A percentile compares a stretch with the other conserved stretches of the same genome.
phyloP scores from a whole-genome alignment of 1,284 basidiomycete genomes.

The Boletellus sp. region DNA sequence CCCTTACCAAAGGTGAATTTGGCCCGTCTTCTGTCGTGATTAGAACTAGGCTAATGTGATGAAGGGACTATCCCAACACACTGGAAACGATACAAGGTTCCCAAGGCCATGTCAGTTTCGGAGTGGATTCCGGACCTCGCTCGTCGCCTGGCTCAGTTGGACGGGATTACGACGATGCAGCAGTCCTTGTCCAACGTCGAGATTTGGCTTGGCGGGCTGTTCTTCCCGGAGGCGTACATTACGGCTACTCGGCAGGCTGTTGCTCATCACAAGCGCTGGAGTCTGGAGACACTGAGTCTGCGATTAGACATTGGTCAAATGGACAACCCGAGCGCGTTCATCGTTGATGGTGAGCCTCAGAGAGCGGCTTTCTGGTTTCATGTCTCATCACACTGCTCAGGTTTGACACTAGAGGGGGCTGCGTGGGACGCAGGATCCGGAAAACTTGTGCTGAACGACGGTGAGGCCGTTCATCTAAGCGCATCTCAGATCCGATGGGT shows the following conservation, averaged over 20 bases:
- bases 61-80: slow-evolving; percentile 81
- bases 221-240: slow-evolving; percentile 94
- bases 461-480: slow-evolving; percentile 70
- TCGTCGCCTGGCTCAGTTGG: slow-evolving; percentile 76
- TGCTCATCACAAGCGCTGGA: slow-evolving; percentile 87
- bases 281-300: slow-evolving; percentile 84
- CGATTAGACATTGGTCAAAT: slow-evolving; percentile 78
- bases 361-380: background rate
- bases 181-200: slow-evolving; percentile 66
- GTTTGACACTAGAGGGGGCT: slow-evolving; percentile 84
- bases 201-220: slow-evolving; percentile 88
- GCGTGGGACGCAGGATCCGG: slow-evolving; percentile 56
- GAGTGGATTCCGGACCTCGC: slow-evolving; percentile 84
- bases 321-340: slow-evolving; percentile 72
- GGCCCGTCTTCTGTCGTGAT: background rate
- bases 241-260: slow-evolving; percentile 92
- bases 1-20: slow-evolving; percentile 77
- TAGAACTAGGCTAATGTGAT: slow-evolving; percentile 8
- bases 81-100: slow-evolving; percentile 88
- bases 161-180: slow-evolving; percentile 67
- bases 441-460: slow-evolving; percentile 76
- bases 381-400: slow-evolving; percentile 40
- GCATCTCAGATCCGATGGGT: slow-evolving; percentile 86
- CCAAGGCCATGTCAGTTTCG: slow-evolving; percentile 74
- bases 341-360: slow-evolving; percentile 71